These are phyloP conservation scores for Candida ortonii DNA, from an alignment of 805 yeast species.

Conservation along the genomic window DNA sequence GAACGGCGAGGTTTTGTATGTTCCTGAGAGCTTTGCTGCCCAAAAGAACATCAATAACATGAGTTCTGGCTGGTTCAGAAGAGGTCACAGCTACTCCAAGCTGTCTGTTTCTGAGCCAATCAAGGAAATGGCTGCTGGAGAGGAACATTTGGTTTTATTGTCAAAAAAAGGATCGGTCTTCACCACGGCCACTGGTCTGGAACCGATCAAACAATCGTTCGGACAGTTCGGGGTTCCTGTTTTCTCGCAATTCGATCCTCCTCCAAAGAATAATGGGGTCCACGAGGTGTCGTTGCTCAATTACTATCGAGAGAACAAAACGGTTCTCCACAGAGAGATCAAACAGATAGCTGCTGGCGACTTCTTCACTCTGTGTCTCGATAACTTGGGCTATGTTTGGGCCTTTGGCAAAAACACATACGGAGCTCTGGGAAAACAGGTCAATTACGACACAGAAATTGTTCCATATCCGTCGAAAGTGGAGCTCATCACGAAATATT, in stretches of 20 bases:
- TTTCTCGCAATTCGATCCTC: slow-evolving; percentile 59
- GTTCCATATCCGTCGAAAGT: slow-evolving; percentile 67
- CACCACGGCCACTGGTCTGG: slow-evolving; percentile 56
- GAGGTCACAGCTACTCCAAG: slow-evolving; percentile 16
- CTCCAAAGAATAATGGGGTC: slow-evolving; percentile 47
- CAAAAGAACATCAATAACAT: slow-evolving; percentile 17
- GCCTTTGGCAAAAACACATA: slow-evolving; percentile 80
- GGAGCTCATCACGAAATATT: slow-evolving; percentile 38
- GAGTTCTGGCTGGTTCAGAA: slow-evolving; percentile 15
- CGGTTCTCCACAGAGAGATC: slow-evolving; percentile 42
- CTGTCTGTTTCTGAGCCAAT: slow-evolving; percentile 21
- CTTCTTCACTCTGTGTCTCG: slow-evolving; percentile 69
- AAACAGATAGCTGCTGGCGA: slow-evolving; percentile 68
- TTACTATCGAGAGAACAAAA: slow-evolving; percentile 34
- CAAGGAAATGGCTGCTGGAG: slow-evolving; percentile 54
- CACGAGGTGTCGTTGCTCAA: slow-evolving; percentile 60
- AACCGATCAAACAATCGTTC: slow-evolving; percentile 40
- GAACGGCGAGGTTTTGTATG: slow-evolving; percentile 44
- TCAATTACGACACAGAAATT: slow-evolving; percentile 61
- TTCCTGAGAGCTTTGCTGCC: slow-evolving; percentile 30
- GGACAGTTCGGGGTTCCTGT: slow-evolving; percentile 88
- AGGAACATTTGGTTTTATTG: slow-evolving; percentile 63
- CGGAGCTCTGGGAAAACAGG: slow-evolving; percentile 82
- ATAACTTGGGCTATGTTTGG: slow-evolving; percentile 65
- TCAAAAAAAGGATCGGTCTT: slow-evolving; percentile 60